A percentile compares a stretch with the other conserved stretches of the same genome.
phyloP scores from a whole-genome alignment of 2,329 filamentous ascomycete species.

The Erysiphe neolycopersici region DNA sequence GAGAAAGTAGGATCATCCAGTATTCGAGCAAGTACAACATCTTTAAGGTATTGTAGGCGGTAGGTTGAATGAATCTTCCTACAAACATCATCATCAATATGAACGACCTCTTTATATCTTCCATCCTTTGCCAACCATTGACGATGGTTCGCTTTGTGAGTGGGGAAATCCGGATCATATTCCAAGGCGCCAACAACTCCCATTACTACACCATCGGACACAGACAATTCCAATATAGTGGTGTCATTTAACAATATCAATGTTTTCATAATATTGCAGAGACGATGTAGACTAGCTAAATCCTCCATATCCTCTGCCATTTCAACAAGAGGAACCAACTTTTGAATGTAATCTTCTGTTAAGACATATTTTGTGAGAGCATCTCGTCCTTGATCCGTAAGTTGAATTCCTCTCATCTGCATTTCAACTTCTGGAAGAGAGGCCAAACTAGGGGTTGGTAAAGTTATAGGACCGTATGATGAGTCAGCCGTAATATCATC shows the following conservation, averaged over 20 bases:
- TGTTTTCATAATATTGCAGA: slow-evolving; percentile 97
- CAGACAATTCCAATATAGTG: slow-evolving; percentile 75
- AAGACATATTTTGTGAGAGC: slow-evolving; percentile 71
- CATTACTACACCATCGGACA: slow-evolving; percentile 67
- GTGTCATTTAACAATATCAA: slow-evolving; percentile 88
- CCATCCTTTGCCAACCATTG: slow-evolving; percentile 75
- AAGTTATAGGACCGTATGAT: slow-evolving; percentile 36
- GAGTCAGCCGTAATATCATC: slow-evolving; percentile 60
- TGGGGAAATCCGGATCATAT: slow-evolving; percentile 94
- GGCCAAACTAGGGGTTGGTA: slow-evolving; percentile 57
- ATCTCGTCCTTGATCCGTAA: slow-evolving; percentile 51
- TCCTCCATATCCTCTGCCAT: slow-evolving; percentile 83
- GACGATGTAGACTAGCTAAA: slow-evolving; percentile 56
- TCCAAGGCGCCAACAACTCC: slow-evolving; percentile 89
- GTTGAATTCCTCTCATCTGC: slow-evolving; percentile 53
- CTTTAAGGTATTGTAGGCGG: slow-evolving; percentile 85
- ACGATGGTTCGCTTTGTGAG: slow-evolving; percentile 89
- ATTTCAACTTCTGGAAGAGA: slow-evolving; percentile 66
- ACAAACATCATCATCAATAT: slow-evolving; percentile 53
- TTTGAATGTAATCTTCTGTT: slow-evolving; percentile 61
- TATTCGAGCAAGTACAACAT: slow-evolving; percentile 90
- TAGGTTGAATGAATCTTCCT: slow-evolving; percentile 93
- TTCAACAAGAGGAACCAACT: slow-evolving; percentile 61
- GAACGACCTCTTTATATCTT: slow-evolving; percentile 87
- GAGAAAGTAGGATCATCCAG: slow-evolving; percentile 95